Base-by-base conservation (phyloP, 2,329 filamentous ascomycete genomes). In the Aureobasidium sp. region DNA sequence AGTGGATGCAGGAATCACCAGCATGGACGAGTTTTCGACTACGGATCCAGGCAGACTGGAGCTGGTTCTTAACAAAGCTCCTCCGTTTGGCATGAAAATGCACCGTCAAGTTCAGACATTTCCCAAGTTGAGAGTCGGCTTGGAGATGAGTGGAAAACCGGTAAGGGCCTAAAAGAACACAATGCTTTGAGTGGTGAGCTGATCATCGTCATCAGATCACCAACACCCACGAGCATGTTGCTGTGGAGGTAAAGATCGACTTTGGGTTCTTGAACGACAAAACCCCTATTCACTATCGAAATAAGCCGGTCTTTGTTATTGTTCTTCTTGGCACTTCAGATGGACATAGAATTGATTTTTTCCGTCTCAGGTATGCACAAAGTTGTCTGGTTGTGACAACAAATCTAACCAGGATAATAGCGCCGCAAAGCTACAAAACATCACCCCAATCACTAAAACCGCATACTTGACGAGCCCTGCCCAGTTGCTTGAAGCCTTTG, bases 11-110 rank as follows among this genome's bases (percentile, higher is more conserved):
- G 85, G 86, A 0, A 83, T 97, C 60, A 84, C 78, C 32, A 89
- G 79, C 5, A 84, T 97, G 6, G 83, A 87, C 46, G 82, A 84
- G n/a, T 77, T 99, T 13, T 84, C 87, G 17, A 75, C 73, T 7
- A 80, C 85, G 15, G 87, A 93, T 39, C 79, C 87, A 29, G 82
- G 86, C 59, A 82, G 85, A 29, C 90, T 99, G 57, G 93, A 97
- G 68, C 82, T 85, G 52, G 76, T 91, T 27, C 73, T 96, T 51
- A 87, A 86, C 65, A 87, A 88, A 60, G 91, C 96, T 66, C 90
- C 91, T 0, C 91, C 93, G 0, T 96, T 89, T 70, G 94, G 93
- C 0, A 81, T 83, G 48, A 87, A 87, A 46, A 71, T 95, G 46
- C 76, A 89, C 15, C 83, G 85, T 13, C 78, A 79, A 23, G 74